Evolutionary conservation across 2,329 filamentous ascomycete species (phyloP).

Genomic region (Paraphaeosphaeria sporulosa): DNA sequence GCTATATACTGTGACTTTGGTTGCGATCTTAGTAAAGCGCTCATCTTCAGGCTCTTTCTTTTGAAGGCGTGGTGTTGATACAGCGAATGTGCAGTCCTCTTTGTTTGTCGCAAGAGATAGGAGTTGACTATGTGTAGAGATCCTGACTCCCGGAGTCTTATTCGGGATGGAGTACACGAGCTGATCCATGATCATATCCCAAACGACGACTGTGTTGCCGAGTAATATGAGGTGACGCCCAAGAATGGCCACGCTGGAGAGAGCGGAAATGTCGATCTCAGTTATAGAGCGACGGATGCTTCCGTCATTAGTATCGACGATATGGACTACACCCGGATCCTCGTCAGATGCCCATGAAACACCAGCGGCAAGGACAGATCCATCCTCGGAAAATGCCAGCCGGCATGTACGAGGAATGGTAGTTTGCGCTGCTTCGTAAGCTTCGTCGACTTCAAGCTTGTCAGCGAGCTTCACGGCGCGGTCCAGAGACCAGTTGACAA

Average conservation of each 20-base stretch:
- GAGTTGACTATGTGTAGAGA: slow-evolving; percentile 50
- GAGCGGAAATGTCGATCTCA: slow-evolving; percentile 69
- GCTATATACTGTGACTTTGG: slow-evolving; percentile 70
- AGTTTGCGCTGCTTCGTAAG: slow-evolving; percentile 25
- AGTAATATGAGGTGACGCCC: slow-evolving; percentile 78
- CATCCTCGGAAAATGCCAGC: slow-evolving; percentile 71
- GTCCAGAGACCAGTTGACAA: slow-evolving; percentile 79
- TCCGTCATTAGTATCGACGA: slow-evolving; percentile 78
- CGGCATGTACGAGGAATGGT: slow-evolving; percentile 63
- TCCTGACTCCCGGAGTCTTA: slow-evolving; percentile 42
- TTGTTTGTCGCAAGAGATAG: slow-evolving; percentile 75
- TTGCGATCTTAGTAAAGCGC: slow-evolving; percentile 48
- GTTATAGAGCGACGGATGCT: slow-evolving; percentile 71
- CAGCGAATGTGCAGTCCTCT: slow-evolving; percentile 54
- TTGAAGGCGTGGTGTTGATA: slow-evolving; percentile 49
- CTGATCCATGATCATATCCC: slow-evolving; percentile 82
- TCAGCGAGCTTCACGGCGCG: slow-evolving; percentile 58
- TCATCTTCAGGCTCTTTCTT: slow-evolving; percentile 26
- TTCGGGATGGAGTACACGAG: slow-evolving; percentile 72
- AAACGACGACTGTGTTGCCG: slow-evolving; percentile 77
- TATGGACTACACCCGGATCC: slow-evolving; percentile 70
- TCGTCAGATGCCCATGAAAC: slow-evolving; percentile 44
- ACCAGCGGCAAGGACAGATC: slow-evolving; percentile 45
- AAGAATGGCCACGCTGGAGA: slow-evolving; percentile 74
- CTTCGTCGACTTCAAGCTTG: slow-evolving; percentile 38